Evolutionary conservation across 2,329 filamentous ascomycete species (phyloP), one percentile per base, ranked within the genome.

Genomic region (Paramyrothecium sp.): DNA sequence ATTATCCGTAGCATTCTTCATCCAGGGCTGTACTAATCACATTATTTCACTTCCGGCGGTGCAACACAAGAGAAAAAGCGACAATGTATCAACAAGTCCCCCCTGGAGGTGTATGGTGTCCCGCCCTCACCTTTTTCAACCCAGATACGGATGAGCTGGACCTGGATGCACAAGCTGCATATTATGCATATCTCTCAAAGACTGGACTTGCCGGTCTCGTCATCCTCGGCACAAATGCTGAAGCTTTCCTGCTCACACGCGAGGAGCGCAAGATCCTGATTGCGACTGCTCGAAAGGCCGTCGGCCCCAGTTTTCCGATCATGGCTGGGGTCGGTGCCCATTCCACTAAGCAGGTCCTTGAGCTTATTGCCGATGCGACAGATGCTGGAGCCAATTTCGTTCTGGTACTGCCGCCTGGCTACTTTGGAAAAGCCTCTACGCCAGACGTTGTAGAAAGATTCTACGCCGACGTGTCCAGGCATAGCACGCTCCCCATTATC

Each of bases 261-360:
- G 79, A 84, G 61, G 85, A 88, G 70, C 78, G 85, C 56, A 74
- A 73, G 51, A 74, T 76, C 47, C 77, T 89, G 17, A 77, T 90
- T 22, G 68, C 74, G 26, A 75, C 81, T 12, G 87, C 87, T 71
- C 86, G 92, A 56, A 89, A 91, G 68, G 85, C 85, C 53, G 89
- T 96, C 51, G 92, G 93, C 0, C 90, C 91, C 0, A 88, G 93
- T 72, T 97, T 94, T 73, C 92, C 93, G 26, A 81, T 97, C 62
- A 92, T 95, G 80, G 92, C 53, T 76, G 87, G 87, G 33, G 83
- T 86, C 7, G 81, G 85, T n/a, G 85, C 82, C 1, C 86, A 89
- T 69, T 88, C 84, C 17, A 89, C 84, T 2, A 79, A 80, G 60
- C 86, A 89, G 71, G 83, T 84, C 3, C 76, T 87, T 1, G 81